These are phyloP conservation scores for Sporothrix inflata DNA, from an alignment of 2,329 filamentous ascomycete species.

Conservation along the genomic window DNA sequence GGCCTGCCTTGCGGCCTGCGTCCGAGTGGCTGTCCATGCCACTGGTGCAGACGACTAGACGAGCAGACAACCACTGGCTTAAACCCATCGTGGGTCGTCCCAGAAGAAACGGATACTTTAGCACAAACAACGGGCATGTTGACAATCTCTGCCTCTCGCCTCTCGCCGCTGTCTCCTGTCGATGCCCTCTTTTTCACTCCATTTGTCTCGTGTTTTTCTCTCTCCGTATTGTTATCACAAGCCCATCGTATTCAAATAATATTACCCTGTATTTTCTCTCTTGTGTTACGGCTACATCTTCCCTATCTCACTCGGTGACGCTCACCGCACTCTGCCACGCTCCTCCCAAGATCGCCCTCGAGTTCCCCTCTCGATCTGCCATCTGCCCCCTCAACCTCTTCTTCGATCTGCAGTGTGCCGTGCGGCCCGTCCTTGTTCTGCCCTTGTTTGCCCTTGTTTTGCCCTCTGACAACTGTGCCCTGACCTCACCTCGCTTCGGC, in stretches of 20 bases:
- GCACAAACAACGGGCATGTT: background rate
- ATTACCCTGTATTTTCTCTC: background rate
- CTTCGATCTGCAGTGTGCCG: conserved; percentile 30
- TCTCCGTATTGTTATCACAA: background rate
- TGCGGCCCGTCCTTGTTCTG: conserved; percentile 25
- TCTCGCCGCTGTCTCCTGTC: background rate
- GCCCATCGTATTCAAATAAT: background rate
- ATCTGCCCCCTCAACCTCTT: conserved; percentile 5
- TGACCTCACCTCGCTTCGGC: background rate
- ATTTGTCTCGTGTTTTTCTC: too few relatives aligned
- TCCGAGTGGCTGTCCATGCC: conserved; percentile 14
- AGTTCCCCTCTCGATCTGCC: conserved; percentile 3
- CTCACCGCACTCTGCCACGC: conserved; percentile 8
- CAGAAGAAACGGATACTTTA: background rate
- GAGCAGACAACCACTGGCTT: background rate
- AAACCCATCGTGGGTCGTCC: background rate
- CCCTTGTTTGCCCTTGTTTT: background rate
- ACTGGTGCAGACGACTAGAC: background rate
- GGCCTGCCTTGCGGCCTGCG: background rate
- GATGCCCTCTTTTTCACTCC: background rate
- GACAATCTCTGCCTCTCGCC: background rate
- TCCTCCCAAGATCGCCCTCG: conserved; percentile 5
- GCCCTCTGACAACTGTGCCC: background rate
- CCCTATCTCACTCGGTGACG: background rate
- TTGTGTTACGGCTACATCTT: background rate